Evolutionary conservation across 176 grass and related monocot species (phyloP), one percentile per base, ranked within the genome.

Genomic region (Areca catechu): DNA sequence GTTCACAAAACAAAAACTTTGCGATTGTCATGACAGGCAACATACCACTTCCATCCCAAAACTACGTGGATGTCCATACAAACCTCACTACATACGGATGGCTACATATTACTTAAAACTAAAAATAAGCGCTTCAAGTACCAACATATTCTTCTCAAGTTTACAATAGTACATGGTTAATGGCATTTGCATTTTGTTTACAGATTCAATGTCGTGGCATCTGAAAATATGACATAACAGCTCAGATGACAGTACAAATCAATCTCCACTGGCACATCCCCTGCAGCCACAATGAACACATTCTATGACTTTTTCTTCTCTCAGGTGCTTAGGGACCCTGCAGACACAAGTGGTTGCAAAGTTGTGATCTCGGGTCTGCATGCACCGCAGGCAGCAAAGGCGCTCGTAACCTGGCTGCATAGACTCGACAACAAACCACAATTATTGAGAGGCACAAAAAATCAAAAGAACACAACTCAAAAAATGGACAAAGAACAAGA

Each of bases 281-380:
- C 34, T 66, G 43, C 79, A 82, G n/a, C 79, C 79, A 62, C 79
- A 82, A 47, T 82, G 79, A 20, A 72, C 79, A 62, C 72, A 82
- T 71, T 82, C 79, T 18, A 82, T 82, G 16, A 82, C 79, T 50
- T 82, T 74, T 48, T 82, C 79, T 82, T 76, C 79, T 57, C 72
- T 76, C 7, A 82, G 49, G 48, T 82, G 79, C 48, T 76, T 82
- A 3, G 79, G 79, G 24, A 82, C 79, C 57, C 79, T 70, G 49
- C 79, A 82, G n/a, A 76, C 72, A 16, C 79, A 82, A 7, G 79
- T 71, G 17, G 72, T 76, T 17, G 57, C 60, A 23, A 82, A 82
- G 49, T 82, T 82, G 51, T 76, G 79, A 49, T 82, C 79, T 71
- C 79, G 55, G 16, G 79, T 82, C 60, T 82, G 79, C 54, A 82